Evolutionary conservation across 2,329 filamentous ascomycete genomes (phyloP).

Genomic region (Talaromyces piceae): DNA sequence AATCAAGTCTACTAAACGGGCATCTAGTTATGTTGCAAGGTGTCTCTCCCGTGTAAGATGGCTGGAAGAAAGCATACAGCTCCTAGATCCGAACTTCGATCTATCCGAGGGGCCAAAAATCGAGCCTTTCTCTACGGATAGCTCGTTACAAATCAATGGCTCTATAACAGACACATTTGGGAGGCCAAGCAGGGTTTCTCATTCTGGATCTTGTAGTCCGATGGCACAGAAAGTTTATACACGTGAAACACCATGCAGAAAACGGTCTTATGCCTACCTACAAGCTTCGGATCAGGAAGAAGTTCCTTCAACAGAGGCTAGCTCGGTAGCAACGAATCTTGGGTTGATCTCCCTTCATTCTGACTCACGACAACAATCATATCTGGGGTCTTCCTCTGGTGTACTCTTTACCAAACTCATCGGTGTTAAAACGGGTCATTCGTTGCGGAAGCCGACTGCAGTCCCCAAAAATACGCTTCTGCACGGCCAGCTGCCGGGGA

Average conservation of each 20-base stretch:
- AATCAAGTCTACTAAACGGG: too few species aligned
- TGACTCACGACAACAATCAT: conserved; percentile 31
- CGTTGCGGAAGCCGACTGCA: not conserved
- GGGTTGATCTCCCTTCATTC: conserved; percentile 33
- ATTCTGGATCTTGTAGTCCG: not conserved
- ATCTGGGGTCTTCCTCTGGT: conserved; percentile 33
- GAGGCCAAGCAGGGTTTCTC: not conserved
- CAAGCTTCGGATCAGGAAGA: conserved; percentile 13
- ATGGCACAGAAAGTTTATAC: not conserved
- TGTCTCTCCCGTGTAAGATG: conserved; percentile 27
- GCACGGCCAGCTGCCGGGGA: not conserved
- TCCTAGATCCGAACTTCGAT: conserved; percentile 23
- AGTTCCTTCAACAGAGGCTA: conserved; percentile 17
- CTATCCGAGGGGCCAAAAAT: conserved; percentile 21
- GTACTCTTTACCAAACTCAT: conserved; percentile 27
- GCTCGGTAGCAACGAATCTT: conserved; percentile 28
- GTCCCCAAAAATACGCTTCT: not conserved
- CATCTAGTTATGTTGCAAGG: conserved; percentile 14
- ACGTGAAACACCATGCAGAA: conserved; percentile 4
- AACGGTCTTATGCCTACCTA: conserved; percentile 15
- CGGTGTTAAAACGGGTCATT: conserved; percentile 10
- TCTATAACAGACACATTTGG: not conserved
- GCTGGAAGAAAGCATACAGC: conserved; percentile 26
- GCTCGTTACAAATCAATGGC: not conserved
- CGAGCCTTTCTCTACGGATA: conserved; percentile 13